phyloP scores from a whole-genome alignment of 2,329 filamentous ascomycete species.

The Chalaropsis thielavioides region DNA sequence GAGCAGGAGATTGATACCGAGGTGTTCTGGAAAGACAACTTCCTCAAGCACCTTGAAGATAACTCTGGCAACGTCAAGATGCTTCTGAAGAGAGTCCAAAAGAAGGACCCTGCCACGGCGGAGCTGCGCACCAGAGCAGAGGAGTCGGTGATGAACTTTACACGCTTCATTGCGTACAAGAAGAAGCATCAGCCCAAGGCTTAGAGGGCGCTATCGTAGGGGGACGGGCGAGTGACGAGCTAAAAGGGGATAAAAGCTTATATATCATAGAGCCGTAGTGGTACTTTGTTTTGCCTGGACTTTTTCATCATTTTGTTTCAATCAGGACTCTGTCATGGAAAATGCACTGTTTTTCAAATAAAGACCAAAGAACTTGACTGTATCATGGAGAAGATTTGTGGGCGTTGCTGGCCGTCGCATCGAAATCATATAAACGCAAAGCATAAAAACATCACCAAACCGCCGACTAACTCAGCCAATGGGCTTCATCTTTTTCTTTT shows the following conservation, averaged over 20 bases:
- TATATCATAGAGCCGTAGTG: neutral
- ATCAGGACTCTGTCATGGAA: neutral
- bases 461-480: constrained; percentile 32
- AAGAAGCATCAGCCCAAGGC: constrained; percentile 36
- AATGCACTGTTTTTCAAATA: constrained; percentile 1
- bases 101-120: constrained; percentile 31
- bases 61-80: constrained; percentile 38
- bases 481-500: constrained; percentile 57
- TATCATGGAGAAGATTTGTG: neutral
- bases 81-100: constrained; percentile 47
- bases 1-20: constrained; percentile 41
- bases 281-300: neutral
- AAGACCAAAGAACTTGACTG: neutral
- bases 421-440: constrained; percentile 10
- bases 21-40: constrained; percentile 50
- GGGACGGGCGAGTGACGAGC: neutral
- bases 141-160: constrained; percentile 46
- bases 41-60: constrained; percentile 44
- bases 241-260: neutral
- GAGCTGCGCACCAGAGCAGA: constrained; percentile 47
- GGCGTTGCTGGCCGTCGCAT: neutral
- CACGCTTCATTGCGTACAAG: constrained; percentile 51
- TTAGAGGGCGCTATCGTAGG: constrained; percentile 14
- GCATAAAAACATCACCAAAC: neutral
- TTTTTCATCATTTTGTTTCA: neutral